These are phyloP conservation scores for Cyclotella baltica DNA, from an alignment of 108 stramenopile species.

Conservation along the genomic window DNA sequence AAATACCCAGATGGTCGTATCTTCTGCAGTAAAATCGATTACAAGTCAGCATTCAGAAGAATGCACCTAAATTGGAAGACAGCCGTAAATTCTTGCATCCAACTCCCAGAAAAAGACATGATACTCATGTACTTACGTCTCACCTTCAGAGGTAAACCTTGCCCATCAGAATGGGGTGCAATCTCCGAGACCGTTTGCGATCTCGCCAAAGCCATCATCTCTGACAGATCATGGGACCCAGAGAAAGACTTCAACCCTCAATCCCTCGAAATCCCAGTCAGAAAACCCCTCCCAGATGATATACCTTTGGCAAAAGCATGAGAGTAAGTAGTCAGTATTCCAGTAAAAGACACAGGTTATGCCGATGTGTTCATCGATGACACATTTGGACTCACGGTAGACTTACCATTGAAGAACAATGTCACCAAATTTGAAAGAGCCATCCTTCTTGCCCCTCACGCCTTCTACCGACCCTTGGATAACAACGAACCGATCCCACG, in stretches of 20 bases:
- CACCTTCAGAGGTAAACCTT: conserved; percentile 22
- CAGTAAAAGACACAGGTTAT: background rate
- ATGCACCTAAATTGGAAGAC: too few relatives aligned
- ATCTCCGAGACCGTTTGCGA: conserved; percentile 20
- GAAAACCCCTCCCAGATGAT: background rate
- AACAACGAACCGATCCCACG: conserved; percentile 17
- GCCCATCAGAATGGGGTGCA: conserved; percentile 25
- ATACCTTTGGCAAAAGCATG: background rate
- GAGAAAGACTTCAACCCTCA: background rate
- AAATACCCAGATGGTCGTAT: conserved; percentile 8
- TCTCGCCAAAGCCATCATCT: background rate
- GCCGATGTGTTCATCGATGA: too few relatives aligned
- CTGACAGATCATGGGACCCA: conserved; percentile 1
- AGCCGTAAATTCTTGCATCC: conserved; percentile 6
- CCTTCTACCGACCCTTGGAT: background rate
- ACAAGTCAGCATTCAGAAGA: too few relatives aligned
- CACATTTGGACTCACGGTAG: background rate
- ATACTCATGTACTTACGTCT: conserved; percentile 9
- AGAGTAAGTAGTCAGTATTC: background rate
- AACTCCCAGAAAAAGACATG: background rate
- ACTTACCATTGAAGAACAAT: conserved; percentile 9
- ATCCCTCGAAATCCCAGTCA: background rate
- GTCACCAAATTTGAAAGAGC: background rate
- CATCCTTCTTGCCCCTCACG: background rate
- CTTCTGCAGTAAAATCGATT: too few relatives aligned